phyloP scores from a whole-genome alignment of 352 stramenopile species.

The Pythium rishiriense region DNA sequence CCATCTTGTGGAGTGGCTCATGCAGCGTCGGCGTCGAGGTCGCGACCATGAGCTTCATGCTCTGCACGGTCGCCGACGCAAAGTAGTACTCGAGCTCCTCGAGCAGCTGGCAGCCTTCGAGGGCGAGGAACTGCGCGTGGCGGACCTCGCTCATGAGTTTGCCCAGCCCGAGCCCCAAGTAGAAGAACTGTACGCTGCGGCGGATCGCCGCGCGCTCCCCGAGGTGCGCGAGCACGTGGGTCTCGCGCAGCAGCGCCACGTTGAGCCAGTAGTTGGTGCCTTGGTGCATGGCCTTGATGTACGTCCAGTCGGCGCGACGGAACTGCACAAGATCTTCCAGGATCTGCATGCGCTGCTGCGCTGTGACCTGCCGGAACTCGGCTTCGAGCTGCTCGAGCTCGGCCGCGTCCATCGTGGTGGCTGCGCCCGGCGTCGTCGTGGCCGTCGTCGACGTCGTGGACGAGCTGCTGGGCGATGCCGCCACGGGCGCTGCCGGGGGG shows the following conservation, averaged over 20 bases:
- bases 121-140: conserved; percentile 58
- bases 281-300: conserved; percentile 81
- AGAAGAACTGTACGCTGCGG: conserved; percentile 77
- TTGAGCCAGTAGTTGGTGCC: conserved; percentile 84
- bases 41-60: conserved; percentile 89
- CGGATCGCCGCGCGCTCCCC: conserved; percentile 58
- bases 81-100: conserved; percentile 88
- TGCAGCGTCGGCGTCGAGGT: conserved; percentile 64
- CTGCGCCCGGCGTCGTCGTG: background rate
- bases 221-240: conserved; percentile 63
- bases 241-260: conserved; percentile 65
- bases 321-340: conserved; percentile 75
- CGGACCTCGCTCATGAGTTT: conserved; percentile 54
- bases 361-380: conserved; percentile 50
- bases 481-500: background rate
- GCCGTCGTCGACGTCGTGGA: background rate
- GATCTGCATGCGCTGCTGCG: conserved; percentile 69
- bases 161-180: conserved; percentile 70
- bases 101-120: conserved; percentile 79
- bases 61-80: conserved; percentile 67
- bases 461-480: background rate
- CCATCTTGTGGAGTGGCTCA: conserved; percentile 40
- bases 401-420: conserved; percentile 1
- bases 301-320: conserved; percentile 74
- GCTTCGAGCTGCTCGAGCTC: conserved; percentile 33